Conservation (phyloP, 805 yeast genomes). For the Yarrowia sp. region DNA sequence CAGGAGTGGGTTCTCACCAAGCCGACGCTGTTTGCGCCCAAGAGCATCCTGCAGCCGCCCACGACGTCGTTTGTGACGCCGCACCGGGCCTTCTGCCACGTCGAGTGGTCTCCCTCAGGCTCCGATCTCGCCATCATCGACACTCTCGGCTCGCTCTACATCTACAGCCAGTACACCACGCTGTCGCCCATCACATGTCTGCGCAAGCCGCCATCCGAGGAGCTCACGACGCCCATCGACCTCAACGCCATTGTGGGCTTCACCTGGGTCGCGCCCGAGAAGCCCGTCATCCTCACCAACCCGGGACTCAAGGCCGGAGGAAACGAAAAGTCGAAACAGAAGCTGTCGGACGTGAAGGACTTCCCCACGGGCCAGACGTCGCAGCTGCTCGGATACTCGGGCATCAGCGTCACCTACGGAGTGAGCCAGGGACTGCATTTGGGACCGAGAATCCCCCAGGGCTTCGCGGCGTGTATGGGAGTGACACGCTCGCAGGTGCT, state of each 20-base stretch:
- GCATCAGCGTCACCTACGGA: slow-evolving; percentile 62
- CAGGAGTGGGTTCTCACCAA: slow-evolving; percentile 72
- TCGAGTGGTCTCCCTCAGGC: slow-evolving; percentile 69
- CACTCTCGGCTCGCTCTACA: slow-evolving; percentile 61
- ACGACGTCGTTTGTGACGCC: slow-evolving; percentile 32
- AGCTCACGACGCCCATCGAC: slow-evolving; percentile 30
- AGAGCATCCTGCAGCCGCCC: slow-evolving; percentile 30
- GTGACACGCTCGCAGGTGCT: slow-evolving; percentile 5
- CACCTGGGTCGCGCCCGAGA: slow-evolving; percentile 74
- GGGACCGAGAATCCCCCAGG: slow-evolving; percentile 37
- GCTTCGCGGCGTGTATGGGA: slow-evolving; percentile 3
- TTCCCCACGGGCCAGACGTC: slow-evolving; percentile 46
- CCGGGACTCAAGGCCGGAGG: slow-evolving; percentile 49
- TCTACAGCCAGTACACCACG: slow-evolving; percentile 38
- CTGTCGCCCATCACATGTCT: slow-evolving; percentile 25
- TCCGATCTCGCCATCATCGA: slow-evolving; percentile 82
- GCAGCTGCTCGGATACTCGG: slow-evolving; percentile 60
- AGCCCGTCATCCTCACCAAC: slow-evolving; percentile 57
- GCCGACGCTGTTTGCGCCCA: slow-evolving; percentile 44
- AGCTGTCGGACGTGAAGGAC: slow-evolving; percentile 26
- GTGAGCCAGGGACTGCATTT: slow-evolving; percentile 63
- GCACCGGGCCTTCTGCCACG: slow-evolving; percentile 42
- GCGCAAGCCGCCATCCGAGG: slow-evolving; percentile 25
- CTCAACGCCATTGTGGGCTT: slow-evolving; percentile 47
- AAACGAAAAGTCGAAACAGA: background rate